Percentiles rank a stretch among this genome's conserved stretches.
Conservation (phyloP, 2,329 filamentous ascomycete genomes). For the Dactylellina cionopaga region DNA sequence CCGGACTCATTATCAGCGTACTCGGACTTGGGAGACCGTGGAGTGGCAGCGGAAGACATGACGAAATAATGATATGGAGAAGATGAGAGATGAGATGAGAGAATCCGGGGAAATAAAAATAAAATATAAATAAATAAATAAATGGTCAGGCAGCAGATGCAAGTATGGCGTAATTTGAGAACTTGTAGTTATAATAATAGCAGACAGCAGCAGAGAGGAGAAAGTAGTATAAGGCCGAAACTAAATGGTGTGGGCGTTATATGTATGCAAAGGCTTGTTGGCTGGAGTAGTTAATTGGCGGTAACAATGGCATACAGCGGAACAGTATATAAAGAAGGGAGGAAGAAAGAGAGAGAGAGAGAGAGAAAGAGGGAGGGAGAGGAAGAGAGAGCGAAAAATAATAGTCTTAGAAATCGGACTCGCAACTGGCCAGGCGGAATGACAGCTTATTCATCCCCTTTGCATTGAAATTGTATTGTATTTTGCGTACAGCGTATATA, state of each 20-base stretch:
- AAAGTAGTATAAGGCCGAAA: no score
- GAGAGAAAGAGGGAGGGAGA: slow-evolving; percentile 2
- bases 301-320: no score
- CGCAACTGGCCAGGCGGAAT: slow-evolving; percentile 15
- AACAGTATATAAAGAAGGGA: slow-evolving; percentile 1
- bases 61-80: neutral
- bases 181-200: no score
- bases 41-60: slow-evolving; percentile 30
- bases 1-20: slow-evolving; percentile 75
- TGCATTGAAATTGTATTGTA: slow-evolving; percentile 31
- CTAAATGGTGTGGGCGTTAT: no score
- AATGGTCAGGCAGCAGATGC: slow-evolving; percentile 17
- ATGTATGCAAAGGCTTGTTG: no score
- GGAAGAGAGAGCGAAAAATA: slow-evolving; percentile 1
- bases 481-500: neutral
- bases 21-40: slow-evolving; percentile 37
- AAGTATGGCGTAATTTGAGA: slow-evolving; percentile 48
- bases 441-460: slow-evolving; percentile 13
- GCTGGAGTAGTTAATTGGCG: no score
- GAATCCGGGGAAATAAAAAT: no score
- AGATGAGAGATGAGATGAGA: slow-evolving; percentile 19
- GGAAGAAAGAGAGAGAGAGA: neutral
- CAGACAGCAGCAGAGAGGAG: neutral
- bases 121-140: neutral
- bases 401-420: slow-evolving; percentile 18